Evolutionary conservation across 2,329 filamentous ascomycete species (phyloP), one percentile per base, ranked within the genome.

Genomic region (Neofusicoccum ribis): DNA sequence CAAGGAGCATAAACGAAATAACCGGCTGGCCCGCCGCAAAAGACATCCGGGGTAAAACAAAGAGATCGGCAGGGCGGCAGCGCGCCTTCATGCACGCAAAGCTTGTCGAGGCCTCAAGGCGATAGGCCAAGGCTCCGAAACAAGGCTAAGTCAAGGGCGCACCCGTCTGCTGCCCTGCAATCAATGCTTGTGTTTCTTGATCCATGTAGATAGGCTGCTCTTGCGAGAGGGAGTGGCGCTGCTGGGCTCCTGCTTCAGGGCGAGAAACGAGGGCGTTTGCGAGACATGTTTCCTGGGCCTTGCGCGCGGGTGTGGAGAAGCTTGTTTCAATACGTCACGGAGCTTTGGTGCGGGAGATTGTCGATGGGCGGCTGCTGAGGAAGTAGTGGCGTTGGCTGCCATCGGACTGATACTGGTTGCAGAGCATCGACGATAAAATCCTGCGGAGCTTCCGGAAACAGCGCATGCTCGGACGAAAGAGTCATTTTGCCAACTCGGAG

Each of bases 1-100:
- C 52, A 58, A 36, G 27, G 8, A 44, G 39, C 43, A 47, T 47
- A 49, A 60, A 60, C 56, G 56, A 60, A 60, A 60, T 60, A 47
- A 60, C 56, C 43, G 39, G 41, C 23, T 36, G 12, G 23, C 8
- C 54, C 7, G 43, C 31, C 31, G 20, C 5, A 60, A 31, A 7
- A 31, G 27, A 31, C 27, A 31, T 60, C 56, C 41, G 56, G 56
- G 27, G 43, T 37, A 46, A 6, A 44, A 9, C 47, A 20, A 20
- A 23, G 31, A 44, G 54, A 59, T 60, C 56, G 56, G 44, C 56
- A 60, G 50, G 34, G 36, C 50, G 50, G 15, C 50, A 52, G 41
- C 27, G 27, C 43, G 43, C 41, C 43, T 37, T 60, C 43, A 36
- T 47, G 56, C 56, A 58, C 31, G 31, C 27, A 60, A 60, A 47